These are phyloP conservation scores for Marvania coccoides DNA, from an alignment of 139 green algal species.

Conservation along the genomic window DNA sequence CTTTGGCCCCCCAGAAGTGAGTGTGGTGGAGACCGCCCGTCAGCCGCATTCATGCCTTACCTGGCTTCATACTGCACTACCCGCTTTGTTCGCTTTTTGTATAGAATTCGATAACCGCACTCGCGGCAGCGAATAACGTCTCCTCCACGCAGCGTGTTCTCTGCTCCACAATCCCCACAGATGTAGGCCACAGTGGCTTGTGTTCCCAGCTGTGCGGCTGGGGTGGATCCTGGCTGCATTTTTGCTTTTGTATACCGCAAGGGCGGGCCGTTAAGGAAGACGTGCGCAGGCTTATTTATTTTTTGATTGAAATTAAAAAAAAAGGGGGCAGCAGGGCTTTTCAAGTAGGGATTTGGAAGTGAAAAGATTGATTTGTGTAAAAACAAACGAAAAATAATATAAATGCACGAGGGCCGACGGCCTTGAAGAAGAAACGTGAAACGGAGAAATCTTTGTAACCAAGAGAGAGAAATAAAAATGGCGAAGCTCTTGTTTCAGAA, in stretches of 20 bases:
- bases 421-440: too few relatives aligned
- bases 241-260: background rate
- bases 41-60: slow-evolving; percentile 28
- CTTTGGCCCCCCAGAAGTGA: background rate
- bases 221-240: background rate
- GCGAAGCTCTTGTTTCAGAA: too few relatives aligned
- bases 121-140: slow-evolving; percentile 93
- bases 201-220: background rate
- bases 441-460: too few relatives aligned
- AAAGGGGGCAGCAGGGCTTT: background rate
- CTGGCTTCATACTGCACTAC: slow-evolving; percentile 89
- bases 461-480: too few relatives aligned
- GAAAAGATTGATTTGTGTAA: too few relatives aligned
- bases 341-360: too few relatives aligned
- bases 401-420: too few relatives aligned
- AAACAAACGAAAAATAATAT: too few relatives aligned
- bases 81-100: slow-evolving; percentile 97
- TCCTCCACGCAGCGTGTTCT: slow-evolving; percentile 75
- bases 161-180: slow-evolving; percentile 82
- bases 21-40: background rate
- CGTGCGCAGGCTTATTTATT: background rate
- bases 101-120: slow-evolving; percentile 95
- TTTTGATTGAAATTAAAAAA: background rate
- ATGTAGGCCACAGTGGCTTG: slow-evolving; percentile 57
- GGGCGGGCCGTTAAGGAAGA: background rate